Percentiles rank a stretch among this genome's conserved stretches.
Conservation (phyloP, 208 protist genomes). For the Trichomonas tenax region DNA sequence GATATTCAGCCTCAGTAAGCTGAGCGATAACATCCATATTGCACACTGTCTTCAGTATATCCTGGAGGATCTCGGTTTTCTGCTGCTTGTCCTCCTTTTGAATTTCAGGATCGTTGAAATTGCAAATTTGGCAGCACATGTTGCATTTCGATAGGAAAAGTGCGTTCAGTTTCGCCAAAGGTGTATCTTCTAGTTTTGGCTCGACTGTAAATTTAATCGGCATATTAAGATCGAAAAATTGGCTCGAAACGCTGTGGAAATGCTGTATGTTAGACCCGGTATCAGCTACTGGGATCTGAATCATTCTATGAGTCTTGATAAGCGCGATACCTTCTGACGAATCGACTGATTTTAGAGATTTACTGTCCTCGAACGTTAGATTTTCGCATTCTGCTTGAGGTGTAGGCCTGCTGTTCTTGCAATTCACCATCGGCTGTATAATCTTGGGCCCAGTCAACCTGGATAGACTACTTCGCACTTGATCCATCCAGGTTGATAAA, state of each 20-base stretch:
- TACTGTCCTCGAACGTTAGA: neutral
- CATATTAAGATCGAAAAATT: neutral
- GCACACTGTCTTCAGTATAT: neutral
- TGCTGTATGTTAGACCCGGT: neutral
- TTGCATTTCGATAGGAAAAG: neutral
- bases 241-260: neutral
- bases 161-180: neutral
- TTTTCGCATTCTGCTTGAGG: neutral
- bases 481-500: neutral
- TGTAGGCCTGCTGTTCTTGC: neutral
- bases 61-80: neutral
- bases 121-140: neutral
- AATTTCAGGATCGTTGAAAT: neutral
- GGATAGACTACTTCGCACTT: neutral
- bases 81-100: neutral
- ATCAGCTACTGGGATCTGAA: neutral
- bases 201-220: neutral
- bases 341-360: neutral
- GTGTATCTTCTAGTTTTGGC: neutral
- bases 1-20: neutral
- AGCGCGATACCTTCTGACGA: neutral
- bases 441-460: neutral
- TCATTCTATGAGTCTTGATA: neutral
- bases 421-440: neutral
- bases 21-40: neutral